These are phyloP conservation scores for Hypoxylon sp. DNA, from an alignment of 2,329 filamentous ascomycete genomes.

Conservation along the genomic window DNA sequence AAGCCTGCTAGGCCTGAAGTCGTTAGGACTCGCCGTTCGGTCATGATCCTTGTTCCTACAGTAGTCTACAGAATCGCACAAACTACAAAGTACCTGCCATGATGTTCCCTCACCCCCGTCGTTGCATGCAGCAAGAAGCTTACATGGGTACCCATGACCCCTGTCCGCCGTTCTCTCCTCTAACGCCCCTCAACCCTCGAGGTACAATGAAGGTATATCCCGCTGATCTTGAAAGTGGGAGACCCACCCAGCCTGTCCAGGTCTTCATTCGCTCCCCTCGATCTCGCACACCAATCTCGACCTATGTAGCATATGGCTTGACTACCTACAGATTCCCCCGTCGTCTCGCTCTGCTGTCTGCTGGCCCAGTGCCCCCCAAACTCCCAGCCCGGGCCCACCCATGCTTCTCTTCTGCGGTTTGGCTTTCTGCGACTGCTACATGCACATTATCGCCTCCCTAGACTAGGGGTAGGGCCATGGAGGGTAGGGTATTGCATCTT, in stretches of 20 bases:
- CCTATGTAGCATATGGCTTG: slow-evolving; percentile 24
- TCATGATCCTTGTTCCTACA: slow-evolving; percentile 45
- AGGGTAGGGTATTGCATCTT: slow-evolving; percentile 30
- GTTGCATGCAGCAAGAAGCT: slow-evolving; percentile 48
- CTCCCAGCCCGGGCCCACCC: slow-evolving; percentile 41
- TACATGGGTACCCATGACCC: slow-evolving; percentile 47
- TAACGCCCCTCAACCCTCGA: slow-evolving; percentile 42
- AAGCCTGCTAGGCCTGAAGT: slow-evolving; percentile 35
- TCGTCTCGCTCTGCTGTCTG: slow-evolving; percentile 21
- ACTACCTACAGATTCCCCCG: slow-evolving; percentile 17
- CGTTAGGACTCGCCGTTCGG: slow-evolving; percentile 42
- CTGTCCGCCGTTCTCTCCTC: slow-evolving; percentile 47
- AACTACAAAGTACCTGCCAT: slow-evolving; percentile 49
- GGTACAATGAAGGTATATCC: slow-evolving; percentile 47
- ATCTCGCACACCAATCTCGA: slow-evolving; percentile 47
- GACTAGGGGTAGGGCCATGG: slow-evolving; percentile 42
- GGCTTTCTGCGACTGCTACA: slow-evolving; percentile 39
- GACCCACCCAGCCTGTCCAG: slow-evolving; percentile 38
- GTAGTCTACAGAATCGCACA: slow-evolving; percentile 41
- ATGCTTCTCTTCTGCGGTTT: slow-evolving; percentile 36
- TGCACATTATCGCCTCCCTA: slow-evolving; percentile 47
- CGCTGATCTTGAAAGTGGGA: slow-evolving; percentile 52
- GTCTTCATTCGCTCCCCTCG: slow-evolving; percentile 48
- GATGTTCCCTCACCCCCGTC: slow-evolving; percentile 49
- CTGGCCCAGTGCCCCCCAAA: slow-evolving; percentile 37